These are phyloP conservation scores for Graphilbum fragrans DNA, from an alignment of 2,329 filamentous ascomycete genomes.

Conservation along the genomic window DNA sequence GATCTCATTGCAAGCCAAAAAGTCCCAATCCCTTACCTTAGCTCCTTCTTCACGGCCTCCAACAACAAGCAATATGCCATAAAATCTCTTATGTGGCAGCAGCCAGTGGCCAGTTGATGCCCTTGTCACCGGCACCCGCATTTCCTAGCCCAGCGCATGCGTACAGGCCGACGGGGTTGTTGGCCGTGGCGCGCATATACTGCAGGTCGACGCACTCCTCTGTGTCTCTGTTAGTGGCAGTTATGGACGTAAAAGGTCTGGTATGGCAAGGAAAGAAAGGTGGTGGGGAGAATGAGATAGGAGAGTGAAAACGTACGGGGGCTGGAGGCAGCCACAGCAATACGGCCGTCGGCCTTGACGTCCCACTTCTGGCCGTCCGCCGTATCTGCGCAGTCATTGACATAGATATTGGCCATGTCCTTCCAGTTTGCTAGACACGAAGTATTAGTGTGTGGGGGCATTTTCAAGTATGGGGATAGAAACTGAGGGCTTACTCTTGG, in stretches of 20 bases:
- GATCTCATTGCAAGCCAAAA: too few relatives aligned
- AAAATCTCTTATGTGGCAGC: slow-evolving; percentile 12
- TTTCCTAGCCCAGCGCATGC: slow-evolving; percentile 25
- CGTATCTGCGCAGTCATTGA: slow-evolving; percentile 21
- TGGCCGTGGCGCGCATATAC: slow-evolving; percentile 26
- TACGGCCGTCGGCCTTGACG: slow-evolving; percentile 24
- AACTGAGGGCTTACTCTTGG: slow-evolving; percentile 12
- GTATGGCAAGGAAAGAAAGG: too few relatives aligned
- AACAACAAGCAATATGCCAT: too few relatives aligned
- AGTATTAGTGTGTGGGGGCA: too few relatives aligned
- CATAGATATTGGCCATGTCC: slow-evolving; percentile 24
- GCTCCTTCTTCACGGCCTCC: too few relatives aligned
- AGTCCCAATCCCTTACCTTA: too few relatives aligned
- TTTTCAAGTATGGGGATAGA: too few relatives aligned
- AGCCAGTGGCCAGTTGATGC: slow-evolving; percentile 26
- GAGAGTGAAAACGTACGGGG: too few relatives aligned
- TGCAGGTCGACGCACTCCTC: slow-evolving; percentile 28
- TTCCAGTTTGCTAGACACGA: slow-evolving; percentile 26
- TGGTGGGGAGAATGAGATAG: not conserved
- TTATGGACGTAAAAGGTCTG: too few relatives aligned
- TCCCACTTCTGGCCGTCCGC: slow-evolving; percentile 22
- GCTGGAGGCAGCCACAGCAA: slow-evolving; percentile 21
- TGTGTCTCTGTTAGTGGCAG: slow-evolving; percentile 13
- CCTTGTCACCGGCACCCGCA: slow-evolving; percentile 25
- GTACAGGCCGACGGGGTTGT: slow-evolving; percentile 28